Evolutionary conservation across 345 rosid species (phyloP), one percentile per base, ranked within the genome.

Genomic region (Bruguiera gymnorhiza): DNA sequence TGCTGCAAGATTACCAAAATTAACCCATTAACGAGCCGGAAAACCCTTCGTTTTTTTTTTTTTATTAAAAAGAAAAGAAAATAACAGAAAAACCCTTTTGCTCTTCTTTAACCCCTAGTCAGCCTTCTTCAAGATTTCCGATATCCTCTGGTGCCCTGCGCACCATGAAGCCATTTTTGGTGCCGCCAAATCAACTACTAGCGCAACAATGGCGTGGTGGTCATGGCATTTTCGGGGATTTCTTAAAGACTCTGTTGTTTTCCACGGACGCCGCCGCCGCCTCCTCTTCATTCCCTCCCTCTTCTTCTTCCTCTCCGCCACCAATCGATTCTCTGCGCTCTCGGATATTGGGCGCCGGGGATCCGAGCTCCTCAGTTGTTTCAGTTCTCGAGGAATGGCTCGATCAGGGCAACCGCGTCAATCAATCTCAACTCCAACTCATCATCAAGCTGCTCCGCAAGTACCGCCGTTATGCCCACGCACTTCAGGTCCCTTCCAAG

Each of bases 371-470:
- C 67, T 71, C 79, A 0, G 66, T 81, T 9, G 15, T 54, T 16
- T 72, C 77, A 16, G 69, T 65, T 20, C 79, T 77, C 31, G 75
- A 81, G 8, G 60, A 74, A 71, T 77, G 79, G 84, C 55, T 71
- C 51, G 30, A 30, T 51, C 79, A 69, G 31, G 77, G 77, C 39
- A 68, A 66, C 39, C 27, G 37, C 6, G 27, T 68, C 16, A 4
- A 18, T 0, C 43, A 62, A 62, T 37, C 2, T 26, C 30, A 54
- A 13, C 67, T 77, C 31, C 70, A 23, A 20, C 37, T 21, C 7
- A 65, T 77, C 19, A 65, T 71, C 58, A 20, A 29, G 18, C 52
- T 9, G 50, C 23, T 71, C 58, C 65, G 63, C 32, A 11, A 34
- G 4, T 53, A 5, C 36, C 48, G 32, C 21, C 81, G 81, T 48